These are phyloP conservation scores for Tolypocladium guangdongense DNA, from an alignment of 2,329 filamentous ascomycete genomes.

Conservation along the genomic window DNA sequence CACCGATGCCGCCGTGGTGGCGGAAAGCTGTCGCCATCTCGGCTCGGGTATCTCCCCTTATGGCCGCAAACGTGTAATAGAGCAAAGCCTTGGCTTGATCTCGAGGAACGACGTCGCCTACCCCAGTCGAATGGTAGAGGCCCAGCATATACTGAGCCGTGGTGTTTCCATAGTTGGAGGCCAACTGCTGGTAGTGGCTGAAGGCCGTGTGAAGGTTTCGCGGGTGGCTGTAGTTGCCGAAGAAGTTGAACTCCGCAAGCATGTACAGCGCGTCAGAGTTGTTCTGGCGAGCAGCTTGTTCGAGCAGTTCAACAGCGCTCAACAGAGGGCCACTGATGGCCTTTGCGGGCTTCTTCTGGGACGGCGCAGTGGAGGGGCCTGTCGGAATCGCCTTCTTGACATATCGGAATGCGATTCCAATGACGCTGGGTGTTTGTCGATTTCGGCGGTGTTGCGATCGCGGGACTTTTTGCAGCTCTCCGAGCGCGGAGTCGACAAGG, in stretches of 20 bases:
- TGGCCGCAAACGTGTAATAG: slow-evolving; percentile 89
- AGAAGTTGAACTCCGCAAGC: slow-evolving; percentile 91
- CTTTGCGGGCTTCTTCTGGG: slow-evolving; percentile 21
- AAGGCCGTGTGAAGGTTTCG: slow-evolving; percentile 73
- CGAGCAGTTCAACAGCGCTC: slow-evolving; percentile 40
- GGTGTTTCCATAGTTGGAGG: slow-evolving; percentile 67
- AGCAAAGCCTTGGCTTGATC: slow-evolving; percentile 88
- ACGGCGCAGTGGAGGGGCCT: slow-evolving; percentile 35
- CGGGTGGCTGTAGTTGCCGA: slow-evolving; percentile 85
- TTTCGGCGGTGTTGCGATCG: slow-evolving; percentile 31
- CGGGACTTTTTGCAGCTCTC: slow-evolving; percentile 39
- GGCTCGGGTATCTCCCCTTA: slow-evolving; percentile 69
- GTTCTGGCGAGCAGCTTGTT: slow-evolving; percentile 40
- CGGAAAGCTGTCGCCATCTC: slow-evolving; percentile 92
- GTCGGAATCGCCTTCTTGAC: slow-evolving; percentile 38
- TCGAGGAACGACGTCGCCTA: slow-evolving; percentile 67
- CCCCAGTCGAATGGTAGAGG: slow-evolving; percentile 88
- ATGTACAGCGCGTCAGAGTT: slow-evolving; percentile 81
- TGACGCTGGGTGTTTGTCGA: slow-evolving; percentile 32
- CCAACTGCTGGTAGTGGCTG: slow-evolving; percentile 67
- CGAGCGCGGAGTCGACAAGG: slow-evolving; percentile 39
- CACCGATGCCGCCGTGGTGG: slow-evolving; percentile 75
- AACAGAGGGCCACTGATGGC: slow-evolving; percentile 31
- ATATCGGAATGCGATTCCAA: slow-evolving; percentile 30
- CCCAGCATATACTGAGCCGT: slow-evolving; percentile 95